Conservation (phyloP, 1,139 yeast genomes). For the Pneumocystis sp. region DNA sequence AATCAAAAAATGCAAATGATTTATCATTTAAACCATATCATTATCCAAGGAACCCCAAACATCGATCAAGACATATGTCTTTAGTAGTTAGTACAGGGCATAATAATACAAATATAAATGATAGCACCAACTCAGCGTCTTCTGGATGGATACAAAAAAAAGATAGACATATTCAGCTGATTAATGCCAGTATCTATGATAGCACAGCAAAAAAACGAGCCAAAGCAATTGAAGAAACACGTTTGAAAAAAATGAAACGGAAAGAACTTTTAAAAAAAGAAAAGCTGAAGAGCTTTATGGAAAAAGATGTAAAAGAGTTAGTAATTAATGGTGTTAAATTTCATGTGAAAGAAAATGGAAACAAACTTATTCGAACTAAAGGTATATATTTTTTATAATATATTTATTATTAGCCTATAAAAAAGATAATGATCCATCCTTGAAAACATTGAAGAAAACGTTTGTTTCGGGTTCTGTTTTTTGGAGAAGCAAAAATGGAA, state of each 20-base stretch:
- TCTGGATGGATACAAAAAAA: background rate
- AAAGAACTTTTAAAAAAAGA: background rate
- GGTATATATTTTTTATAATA: background rate
- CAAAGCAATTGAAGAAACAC: background rate
- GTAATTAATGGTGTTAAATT: slow-evolving; percentile 9
- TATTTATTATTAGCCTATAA: background rate
- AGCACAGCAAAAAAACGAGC: background rate
- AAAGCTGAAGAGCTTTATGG: background rate
- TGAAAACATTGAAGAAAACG: background rate
- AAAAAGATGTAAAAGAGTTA: slow-evolving; percentile 9
- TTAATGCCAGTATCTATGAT: background rate
- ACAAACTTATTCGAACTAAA: background rate
- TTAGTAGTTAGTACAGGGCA: background rate
- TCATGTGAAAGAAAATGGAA: slow-evolving; percentile 11
- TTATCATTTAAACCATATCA: background rate
- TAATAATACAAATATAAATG: background rate
- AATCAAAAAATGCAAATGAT: background rate
- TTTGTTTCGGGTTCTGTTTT: background rate
- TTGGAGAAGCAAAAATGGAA: background rate
- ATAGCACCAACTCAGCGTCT: background rate
- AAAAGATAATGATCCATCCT: background rate
- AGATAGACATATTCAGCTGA: slow-evolving; percentile 1
- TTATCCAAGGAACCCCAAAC: background rate
- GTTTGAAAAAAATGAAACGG: background rate
- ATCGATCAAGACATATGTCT: background rate